phyloP scores from a whole-genome alignment of 202 grass and related monocot genomes.

The Setaria italica region DNA sequence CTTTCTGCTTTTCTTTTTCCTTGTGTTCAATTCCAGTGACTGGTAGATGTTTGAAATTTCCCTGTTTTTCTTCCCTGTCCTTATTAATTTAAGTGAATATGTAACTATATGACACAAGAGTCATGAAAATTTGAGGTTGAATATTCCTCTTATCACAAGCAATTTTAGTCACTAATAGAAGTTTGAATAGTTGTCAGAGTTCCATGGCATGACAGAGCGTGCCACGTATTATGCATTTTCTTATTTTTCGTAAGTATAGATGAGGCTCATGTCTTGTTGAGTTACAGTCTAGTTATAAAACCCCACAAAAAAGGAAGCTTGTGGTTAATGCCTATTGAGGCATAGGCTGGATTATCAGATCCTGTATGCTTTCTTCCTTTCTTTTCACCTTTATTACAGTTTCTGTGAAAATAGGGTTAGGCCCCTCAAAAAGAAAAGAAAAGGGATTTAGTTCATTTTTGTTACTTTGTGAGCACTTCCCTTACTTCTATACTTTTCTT shows the following conservation, averaged over 20 bases:
- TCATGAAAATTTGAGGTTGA: constrained; percentile 15
- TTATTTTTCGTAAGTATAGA: constrained; percentile 24
- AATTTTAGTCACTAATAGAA: constrained; percentile 10
- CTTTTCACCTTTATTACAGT: background rate
- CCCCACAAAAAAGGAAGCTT: background rate
- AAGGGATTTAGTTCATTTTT: constrained; percentile 41
- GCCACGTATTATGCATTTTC: constrained; percentile 1
- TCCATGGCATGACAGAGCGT: constrained; percentile 2
- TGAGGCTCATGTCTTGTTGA: constrained; percentile 13
- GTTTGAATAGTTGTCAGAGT: background rate
- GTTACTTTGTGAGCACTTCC: background rate
- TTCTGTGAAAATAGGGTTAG: constrained; percentile 1
- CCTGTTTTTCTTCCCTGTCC: background rate
- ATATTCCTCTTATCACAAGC: background rate
- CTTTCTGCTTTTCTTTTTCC: background rate
- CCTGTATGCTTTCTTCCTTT: constrained; percentile 5
- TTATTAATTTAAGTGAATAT: constrained; percentile 28
- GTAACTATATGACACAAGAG: background rate
- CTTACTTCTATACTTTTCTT: constrained; percentile 37
- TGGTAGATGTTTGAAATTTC: background rate
- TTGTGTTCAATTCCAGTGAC: constrained; percentile 4
- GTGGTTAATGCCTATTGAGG: background rate
- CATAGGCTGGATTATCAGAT: constrained; percentile 19
- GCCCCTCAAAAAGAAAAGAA: background rate
- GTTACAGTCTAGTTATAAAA: constrained; percentile 14